Evolutionary conservation across 1,139 yeast genomes (phyloP).

Genomic region (Suhomyces terraborum): DNA sequence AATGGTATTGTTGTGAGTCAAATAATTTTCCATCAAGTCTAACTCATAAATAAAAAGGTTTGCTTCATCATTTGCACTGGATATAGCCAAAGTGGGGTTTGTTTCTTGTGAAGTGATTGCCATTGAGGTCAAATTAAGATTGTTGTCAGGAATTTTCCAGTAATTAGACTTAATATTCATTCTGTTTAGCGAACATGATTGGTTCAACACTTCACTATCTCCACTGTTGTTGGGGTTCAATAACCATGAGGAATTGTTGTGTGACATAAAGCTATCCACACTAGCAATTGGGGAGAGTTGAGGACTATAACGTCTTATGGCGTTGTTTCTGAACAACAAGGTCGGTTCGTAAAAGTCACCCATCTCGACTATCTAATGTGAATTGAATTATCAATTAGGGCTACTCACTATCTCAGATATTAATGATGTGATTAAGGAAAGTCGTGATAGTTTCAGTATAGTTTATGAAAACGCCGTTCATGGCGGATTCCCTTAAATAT

Average conservation of each 20-base stretch:
- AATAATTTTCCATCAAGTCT: slow-evolving; percentile 40
- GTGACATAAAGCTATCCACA: slow-evolving; percentile 21
- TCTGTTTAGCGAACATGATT: slow-evolving; percentile 45
- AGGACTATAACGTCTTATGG: slow-evolving; percentile 37
- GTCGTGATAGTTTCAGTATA: not conserved
- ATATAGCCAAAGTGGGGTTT: slow-evolving; percentile 55
- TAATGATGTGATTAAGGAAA: not conserved
- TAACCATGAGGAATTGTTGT: slow-evolving; percentile 26
- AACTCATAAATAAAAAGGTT: slow-evolving; percentile 70
- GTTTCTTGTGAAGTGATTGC: slow-evolving; percentile 29
- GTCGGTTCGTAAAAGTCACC: slow-evolving; percentile 47
- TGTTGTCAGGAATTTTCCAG: slow-evolving; percentile 70
- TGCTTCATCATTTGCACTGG: slow-evolving; percentile 55
- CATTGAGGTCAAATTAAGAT: slow-evolving; percentile 59
- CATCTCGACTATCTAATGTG: slow-evolving; percentile 22
- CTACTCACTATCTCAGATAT: not conserved
- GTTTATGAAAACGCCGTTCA: not conserved
- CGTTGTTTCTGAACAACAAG: slow-evolving; percentile 47
- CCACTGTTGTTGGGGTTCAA: slow-evolving; percentile 26
- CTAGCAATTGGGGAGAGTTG: slow-evolving; percentile 34
- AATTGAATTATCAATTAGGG: not conserved
- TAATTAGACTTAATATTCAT: slow-evolving; percentile 58
- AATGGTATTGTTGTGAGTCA: slow-evolving; percentile 76
- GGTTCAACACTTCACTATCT: slow-evolving; percentile 38
- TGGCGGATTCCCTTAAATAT: slow-evolving; percentile 4